Evolutionary conservation across 2,329 filamentous ascomycete species (phyloP).

Genomic region (Hypoxylon sp.): DNA sequence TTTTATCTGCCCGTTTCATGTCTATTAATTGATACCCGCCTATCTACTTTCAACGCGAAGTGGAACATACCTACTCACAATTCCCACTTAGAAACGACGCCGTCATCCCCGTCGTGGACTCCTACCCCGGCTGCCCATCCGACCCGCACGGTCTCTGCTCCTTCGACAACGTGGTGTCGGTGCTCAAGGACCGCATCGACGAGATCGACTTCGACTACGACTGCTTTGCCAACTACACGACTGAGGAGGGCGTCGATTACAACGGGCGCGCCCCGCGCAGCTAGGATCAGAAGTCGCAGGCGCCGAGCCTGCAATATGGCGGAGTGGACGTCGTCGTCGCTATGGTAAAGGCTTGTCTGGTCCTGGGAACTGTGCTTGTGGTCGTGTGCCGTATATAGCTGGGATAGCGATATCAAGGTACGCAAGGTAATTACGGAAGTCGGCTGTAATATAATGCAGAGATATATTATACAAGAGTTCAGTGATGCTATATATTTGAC

Average conservation of each 20-base stretch:
- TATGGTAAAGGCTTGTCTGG: conserved; percentile 28
- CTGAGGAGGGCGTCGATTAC: conserved; percentile 50
- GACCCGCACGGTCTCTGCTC: conserved; percentile 53
- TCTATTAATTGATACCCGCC: neutral
- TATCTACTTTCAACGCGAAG: neutral
- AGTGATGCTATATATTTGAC: neutral
- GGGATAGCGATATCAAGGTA: neutral
- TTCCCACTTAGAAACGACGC: conserved; percentile 52
- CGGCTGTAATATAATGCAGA: neutral
- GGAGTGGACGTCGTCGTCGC: conserved; percentile 8
- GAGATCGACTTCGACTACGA: conserved; percentile 55
- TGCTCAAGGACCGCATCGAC: conserved; percentile 51
- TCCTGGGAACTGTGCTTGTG: conserved; percentile 26
- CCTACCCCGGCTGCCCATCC: conserved; percentile 49
- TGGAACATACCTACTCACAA: conserved; percentile 6
- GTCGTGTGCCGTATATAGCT: conserved; percentile 12
- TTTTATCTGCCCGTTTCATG: neutral
- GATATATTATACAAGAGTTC: neutral
- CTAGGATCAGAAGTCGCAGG: conserved; percentile 35
- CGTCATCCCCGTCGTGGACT: conserved; percentile 52
- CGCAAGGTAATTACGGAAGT: neutral
- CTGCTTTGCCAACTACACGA: conserved; percentile 52
- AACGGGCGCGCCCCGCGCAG: conserved; percentile 52
- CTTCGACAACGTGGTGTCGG: conserved; percentile 53
- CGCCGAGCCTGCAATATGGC: conserved; percentile 23